A percentile compares a stretch with the other conserved stretches of the same genome.
Conservation (phyloP, 2,329 filamentous ascomycete genomes). For the Thermothelomyces thermophilus region DNA sequence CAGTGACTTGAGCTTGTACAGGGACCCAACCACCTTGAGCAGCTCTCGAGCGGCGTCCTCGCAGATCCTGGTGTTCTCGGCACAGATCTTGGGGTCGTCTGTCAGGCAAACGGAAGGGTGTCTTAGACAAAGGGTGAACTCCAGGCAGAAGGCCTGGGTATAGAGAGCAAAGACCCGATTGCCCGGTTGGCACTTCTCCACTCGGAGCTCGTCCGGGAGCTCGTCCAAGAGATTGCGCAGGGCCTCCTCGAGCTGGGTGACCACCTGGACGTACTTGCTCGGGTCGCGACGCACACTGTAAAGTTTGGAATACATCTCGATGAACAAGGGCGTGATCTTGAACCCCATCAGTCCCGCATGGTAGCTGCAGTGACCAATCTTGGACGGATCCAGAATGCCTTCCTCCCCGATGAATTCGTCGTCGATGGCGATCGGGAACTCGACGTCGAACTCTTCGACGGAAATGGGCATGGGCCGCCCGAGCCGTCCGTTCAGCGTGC, state of each 20-base stretch:
- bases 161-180: conserved; percentile 48
- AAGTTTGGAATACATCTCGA: conserved; percentile 71
- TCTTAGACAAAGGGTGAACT: conserved; percentile 53
- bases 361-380: conserved; percentile 56
- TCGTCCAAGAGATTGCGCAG: conserved; percentile 50
- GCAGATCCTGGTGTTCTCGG: conserved; percentile 59
- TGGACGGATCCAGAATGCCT: conserved; percentile 48
- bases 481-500: conserved; percentile 67
- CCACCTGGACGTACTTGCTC: conserved; percentile 54
- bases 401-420: conserved; percentile 64
- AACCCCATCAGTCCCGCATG: conserved; percentile 59
- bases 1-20: conserved; percentile 59
- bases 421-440: conserved; percentile 63
- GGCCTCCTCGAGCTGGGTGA: conserved; percentile 59
- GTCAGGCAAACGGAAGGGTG: conserved; percentile 56
- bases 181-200: conserved; percentile 38
- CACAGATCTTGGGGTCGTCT: conserved; percentile 47
- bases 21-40: conserved; percentile 50
- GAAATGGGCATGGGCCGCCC: conserved; percentile 71
- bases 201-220: conserved; percentile 54
- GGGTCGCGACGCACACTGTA: conserved; percentile 62
- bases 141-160: conserved; percentile 46
- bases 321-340: conserved; percentile 58
- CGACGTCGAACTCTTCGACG: conserved; percentile 70
- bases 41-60: conserved; percentile 60